Conservation (phyloP, 768 basidiomycete species). For the Leucosporidium yakuticum region DNA sequence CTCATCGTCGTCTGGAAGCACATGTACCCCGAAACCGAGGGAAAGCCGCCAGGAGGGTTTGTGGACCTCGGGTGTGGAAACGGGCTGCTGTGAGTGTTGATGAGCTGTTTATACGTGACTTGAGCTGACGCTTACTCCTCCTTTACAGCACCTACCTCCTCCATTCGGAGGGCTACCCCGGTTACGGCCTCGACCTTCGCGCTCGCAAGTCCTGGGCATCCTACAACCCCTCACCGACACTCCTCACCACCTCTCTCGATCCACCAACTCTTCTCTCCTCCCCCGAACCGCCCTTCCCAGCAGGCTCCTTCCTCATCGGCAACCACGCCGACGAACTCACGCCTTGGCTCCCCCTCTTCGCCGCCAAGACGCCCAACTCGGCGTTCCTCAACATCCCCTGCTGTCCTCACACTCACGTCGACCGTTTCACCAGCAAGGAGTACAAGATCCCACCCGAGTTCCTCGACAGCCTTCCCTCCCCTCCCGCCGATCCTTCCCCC, state of each 20-base stretch:
- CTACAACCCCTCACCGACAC: conserved; percentile 61
- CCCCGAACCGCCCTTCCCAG: conserved; percentile 39
- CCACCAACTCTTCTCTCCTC: conserved; percentile 3
- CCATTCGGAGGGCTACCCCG: conserved; percentile 58
- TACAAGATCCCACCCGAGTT: conserved; percentile 48
- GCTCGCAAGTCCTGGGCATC: conserved; percentile 75
- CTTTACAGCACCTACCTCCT: conserved; percentile 20
- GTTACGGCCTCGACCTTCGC: conserved; percentile 79
- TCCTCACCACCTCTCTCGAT: conserved; percentile 67
- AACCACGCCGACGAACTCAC: conserved; percentile 97
- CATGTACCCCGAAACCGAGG: conserved; percentile 49
- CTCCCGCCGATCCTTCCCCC: not conserved
- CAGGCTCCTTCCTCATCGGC: conserved; percentile 71
- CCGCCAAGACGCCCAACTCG: conserved; percentile 53
- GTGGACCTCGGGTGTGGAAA: conserved; percentile 93
- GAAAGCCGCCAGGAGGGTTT: conserved; percentile 68
- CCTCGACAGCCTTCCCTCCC: conserved; percentile 34
- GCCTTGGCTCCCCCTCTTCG: conserved; percentile 83
- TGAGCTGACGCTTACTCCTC: not conserved
- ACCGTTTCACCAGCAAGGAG: conserved; percentile 63
- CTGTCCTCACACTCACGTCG: conserved; percentile 58
- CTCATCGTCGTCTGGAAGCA: conserved; percentile 86
- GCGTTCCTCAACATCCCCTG: conserved; percentile 64
- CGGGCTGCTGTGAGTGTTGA: conserved; percentile 58
- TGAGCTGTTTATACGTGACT: not conserved